Conservation (phyloP, 306 rosid genomes). For the Fragaria nilgerrensis region DNA sequence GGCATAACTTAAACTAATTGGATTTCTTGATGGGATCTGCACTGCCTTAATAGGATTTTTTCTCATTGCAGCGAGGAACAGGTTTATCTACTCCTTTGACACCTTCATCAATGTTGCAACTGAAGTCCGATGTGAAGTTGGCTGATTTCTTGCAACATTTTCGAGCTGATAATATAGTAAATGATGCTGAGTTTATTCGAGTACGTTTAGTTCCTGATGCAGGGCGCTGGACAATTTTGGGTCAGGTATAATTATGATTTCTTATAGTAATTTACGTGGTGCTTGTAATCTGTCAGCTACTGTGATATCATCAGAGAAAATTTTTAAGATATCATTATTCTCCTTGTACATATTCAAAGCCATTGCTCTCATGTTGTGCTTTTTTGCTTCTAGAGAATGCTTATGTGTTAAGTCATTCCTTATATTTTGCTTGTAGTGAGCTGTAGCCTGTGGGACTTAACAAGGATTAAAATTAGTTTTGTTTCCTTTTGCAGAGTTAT, state of each 20-base stretch:
- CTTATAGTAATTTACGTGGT: conserved; percentile 19
- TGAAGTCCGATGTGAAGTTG: conserved; percentile 58
- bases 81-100: conserved; percentile 93
- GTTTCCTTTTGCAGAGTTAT: conserved; percentile 57
- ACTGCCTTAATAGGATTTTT: conserved; percentile 1
- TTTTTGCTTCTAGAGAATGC: background rate
- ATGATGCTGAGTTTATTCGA: conserved; percentile 90
- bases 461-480: conserved; percentile 23
- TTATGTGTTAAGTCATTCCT: conserved; percentile 4
- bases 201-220: conserved; percentile 78
- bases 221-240: conserved; percentile 84
- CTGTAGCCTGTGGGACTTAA: conserved; percentile 24
- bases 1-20: conserved; percentile 9
- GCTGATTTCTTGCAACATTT: conserved; percentile 68
- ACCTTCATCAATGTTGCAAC: conserved; percentile 79
- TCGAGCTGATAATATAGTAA: conserved; percentile 91
- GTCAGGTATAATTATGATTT: conserved; percentile 64
- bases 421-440: conserved; percentile 16
- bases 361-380: background rate
- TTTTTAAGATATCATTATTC: background rate
- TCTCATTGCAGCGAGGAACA: conserved; percentile 82
- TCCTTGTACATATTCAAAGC: conserved; percentile 1
- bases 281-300: conserved; percentile 15
- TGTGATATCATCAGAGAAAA: background rate
- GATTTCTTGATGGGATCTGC: conserved; percentile 9